Evolutionary conservation across 352 stramenopile species (phyloP).

Genomic region (Phytopythium kandeliae): DNA sequence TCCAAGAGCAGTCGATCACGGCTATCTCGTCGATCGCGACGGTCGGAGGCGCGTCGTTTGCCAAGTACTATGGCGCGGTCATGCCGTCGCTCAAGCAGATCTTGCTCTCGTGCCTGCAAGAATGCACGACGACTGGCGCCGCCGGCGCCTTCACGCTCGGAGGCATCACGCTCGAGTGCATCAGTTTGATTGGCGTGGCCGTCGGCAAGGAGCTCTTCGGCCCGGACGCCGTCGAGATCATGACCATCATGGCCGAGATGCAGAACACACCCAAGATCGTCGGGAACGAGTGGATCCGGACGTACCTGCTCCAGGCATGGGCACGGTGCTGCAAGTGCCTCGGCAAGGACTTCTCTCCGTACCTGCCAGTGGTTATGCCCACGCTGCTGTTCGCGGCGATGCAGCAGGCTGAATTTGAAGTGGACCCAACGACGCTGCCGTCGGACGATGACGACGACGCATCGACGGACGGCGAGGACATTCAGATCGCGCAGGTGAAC

Average conservation of each 20-base stretch:
- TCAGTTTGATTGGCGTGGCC: constrained; percentile 72
- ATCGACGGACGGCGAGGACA: constrained; percentile 61
- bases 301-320: constrained; percentile 79
- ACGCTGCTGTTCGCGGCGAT: constrained; percentile 68
- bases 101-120: constrained; percentile 54
- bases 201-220: constrained; percentile 75
- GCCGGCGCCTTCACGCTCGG: constrained; percentile 67
- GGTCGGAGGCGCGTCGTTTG: constrained; percentile 52
- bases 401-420: constrained; percentile 82
- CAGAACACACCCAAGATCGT: constrained; percentile 74
- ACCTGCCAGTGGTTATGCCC: constrained; percentile 77
- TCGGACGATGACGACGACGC: constrained; percentile 59
- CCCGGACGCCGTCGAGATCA: constrained; percentile 56
- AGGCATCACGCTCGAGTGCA: constrained; percentile 83
- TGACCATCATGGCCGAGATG: constrained; percentile 85
- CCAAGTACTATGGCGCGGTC: constrained; percentile 66
- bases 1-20: constrained; percentile 78
- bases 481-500: constrained; percentile 81
- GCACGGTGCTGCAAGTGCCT: constrained; percentile 73
- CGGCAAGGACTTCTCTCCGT: constrained; percentile 70
- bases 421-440: constrained; percentile 47
- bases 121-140: constrained; percentile 33
- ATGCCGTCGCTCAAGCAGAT: constrained; percentile 72
- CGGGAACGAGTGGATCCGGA: constrained; percentile 77
- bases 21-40: constrained; percentile 78